Conservation (phyloP, 2,329 filamentous ascomycete species). For the Diaporthe ilicicola region DNA sequence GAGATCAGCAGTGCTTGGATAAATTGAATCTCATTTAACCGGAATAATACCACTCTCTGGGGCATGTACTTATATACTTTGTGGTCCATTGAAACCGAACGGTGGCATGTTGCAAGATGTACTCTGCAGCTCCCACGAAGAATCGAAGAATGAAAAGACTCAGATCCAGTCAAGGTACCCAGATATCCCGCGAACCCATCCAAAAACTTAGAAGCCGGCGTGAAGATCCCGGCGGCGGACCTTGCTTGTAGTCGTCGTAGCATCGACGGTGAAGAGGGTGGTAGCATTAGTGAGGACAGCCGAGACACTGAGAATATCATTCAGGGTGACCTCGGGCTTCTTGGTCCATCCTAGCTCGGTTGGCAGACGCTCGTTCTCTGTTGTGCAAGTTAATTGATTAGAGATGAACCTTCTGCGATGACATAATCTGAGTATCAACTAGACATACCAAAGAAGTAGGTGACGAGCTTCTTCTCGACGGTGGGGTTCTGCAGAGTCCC, state of each 20-base stretch:
- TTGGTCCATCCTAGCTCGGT: conserved; percentile 36
- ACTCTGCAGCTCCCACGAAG: background rate
- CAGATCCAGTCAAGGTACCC: too few relatives aligned
- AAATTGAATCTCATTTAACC: too few relatives aligned
- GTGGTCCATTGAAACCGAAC: too few relatives aligned
- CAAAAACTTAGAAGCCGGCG: background rate
- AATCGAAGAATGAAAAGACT: background rate
- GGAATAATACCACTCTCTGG: too few relatives aligned
- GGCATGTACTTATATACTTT: too few relatives aligned
- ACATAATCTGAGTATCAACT: background rate
- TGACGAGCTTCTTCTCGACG: conserved; percentile 49
- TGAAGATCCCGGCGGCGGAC: background rate
- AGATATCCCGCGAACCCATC: too few relatives aligned
- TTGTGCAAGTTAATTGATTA: background rate
- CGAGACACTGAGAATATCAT: background rate
- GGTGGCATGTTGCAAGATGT: too few relatives aligned
- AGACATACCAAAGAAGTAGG: conserved; percentile 56
- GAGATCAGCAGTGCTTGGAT: too few relatives aligned
- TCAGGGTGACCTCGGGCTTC: conserved; percentile 1
- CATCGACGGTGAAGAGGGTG: conserved; percentile 1
- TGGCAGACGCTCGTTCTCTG: conserved; percentile 38
- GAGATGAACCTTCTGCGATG: background rate
- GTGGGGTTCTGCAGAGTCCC: conserved; percentile 51
- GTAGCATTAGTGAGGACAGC: conserved; percentile 4
- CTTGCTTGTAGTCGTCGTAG: background rate